Percentiles rank a stretch among this genome's conserved stretches.
Evolutionary conservation across 2,329 filamentous ascomycete genomes (phyloP).

Genomic region (Pleoardoris graminearum): DNA sequence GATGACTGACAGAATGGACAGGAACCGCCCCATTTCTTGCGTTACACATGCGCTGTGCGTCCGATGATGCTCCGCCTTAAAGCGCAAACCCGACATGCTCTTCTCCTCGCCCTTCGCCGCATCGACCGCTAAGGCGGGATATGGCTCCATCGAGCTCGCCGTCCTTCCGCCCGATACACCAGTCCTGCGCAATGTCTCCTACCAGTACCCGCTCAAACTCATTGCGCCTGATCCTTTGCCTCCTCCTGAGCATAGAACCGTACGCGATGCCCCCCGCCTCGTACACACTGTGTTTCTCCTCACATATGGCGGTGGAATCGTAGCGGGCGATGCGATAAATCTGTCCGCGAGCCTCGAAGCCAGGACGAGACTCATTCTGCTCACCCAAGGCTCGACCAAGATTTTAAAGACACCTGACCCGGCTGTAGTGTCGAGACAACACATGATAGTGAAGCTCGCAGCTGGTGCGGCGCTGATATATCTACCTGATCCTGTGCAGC

Average conservation of each 20-base stretch:
- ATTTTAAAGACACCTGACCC: slow-evolving; percentile 78
- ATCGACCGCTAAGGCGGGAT: slow-evolving; percentile 73
- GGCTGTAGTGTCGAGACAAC: slow-evolving; percentile 51
- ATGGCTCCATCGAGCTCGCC: slow-evolving; percentile 75
- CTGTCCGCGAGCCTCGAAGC: slow-evolving; percentile 69
- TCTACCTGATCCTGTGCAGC: slow-evolving; percentile 90
- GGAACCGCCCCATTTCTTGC: no score
- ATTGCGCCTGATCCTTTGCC: slow-evolving; percentile 75
- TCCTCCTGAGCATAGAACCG: slow-evolving; percentile 50
- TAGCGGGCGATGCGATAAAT: slow-evolving; percentile 81
- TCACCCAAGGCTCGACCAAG: slow-evolving; percentile 83
- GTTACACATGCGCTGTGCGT: neutral
- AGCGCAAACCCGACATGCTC: slow-evolving; percentile 23
- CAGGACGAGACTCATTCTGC: slow-evolving; percentile 64
- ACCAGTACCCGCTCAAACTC: slow-evolving; percentile 93
- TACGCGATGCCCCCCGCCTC: slow-evolving; percentile 49
- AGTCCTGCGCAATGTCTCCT: slow-evolving; percentile 73
- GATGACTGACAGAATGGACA: neutral
- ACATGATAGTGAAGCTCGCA: slow-evolving; percentile 54
- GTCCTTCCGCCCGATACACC: slow-evolving; percentile 72
- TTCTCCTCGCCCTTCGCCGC: slow-evolving; percentile 72
- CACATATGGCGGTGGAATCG: slow-evolving; percentile 91
- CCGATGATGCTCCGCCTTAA: neutral
- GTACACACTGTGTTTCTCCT: slow-evolving; percentile 81
- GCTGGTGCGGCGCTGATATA: slow-evolving; percentile 60